Conservation (phyloP, 106 monocot genomes). For the Dendrobium officinale region DNA sequence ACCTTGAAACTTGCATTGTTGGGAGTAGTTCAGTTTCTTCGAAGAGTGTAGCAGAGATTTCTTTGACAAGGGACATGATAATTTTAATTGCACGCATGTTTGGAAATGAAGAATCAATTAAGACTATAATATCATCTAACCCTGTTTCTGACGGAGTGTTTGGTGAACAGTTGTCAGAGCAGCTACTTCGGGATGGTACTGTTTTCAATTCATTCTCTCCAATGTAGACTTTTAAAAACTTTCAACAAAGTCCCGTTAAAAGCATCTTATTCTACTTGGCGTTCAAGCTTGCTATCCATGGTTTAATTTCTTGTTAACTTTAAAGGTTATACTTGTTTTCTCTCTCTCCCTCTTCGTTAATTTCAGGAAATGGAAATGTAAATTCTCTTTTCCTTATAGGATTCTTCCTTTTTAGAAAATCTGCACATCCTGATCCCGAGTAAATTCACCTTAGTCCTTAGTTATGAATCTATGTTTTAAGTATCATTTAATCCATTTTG, state of each 20-base stretch:
- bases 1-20: conserved; percentile 82
- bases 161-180: conserved; percentile 79
- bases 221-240: not conserved
- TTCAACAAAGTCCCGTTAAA: not conserved
- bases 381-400: not conserved
- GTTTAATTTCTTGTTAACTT: not conserved
- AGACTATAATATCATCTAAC: conserved; percentile 37
- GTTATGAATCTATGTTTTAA: too few species aligned
- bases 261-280: not conserved
- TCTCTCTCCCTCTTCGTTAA: not conserved
- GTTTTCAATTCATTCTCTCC: not conserved
- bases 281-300: not conserved
- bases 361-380: not conserved
- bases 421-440: too few species aligned
- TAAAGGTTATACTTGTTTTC: not conserved
- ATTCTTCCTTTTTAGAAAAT: not conserved
- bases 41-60: conserved; percentile 61
- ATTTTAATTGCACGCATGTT: conserved; percentile 37
- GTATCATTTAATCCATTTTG: too few species aligned
- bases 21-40: conserved; percentile 25
- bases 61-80: conserved; percentile 73
- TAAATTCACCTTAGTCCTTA: too few species aligned
- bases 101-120: conserved; percentile 51
- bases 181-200: conserved; percentile 80
- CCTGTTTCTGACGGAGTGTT: conserved; percentile 36